Evolutionary conservation across 257 asterid species (phyloP), one percentile per base, ranked within the genome.

Genomic region (Ocimum tenuiflorum): DNA sequence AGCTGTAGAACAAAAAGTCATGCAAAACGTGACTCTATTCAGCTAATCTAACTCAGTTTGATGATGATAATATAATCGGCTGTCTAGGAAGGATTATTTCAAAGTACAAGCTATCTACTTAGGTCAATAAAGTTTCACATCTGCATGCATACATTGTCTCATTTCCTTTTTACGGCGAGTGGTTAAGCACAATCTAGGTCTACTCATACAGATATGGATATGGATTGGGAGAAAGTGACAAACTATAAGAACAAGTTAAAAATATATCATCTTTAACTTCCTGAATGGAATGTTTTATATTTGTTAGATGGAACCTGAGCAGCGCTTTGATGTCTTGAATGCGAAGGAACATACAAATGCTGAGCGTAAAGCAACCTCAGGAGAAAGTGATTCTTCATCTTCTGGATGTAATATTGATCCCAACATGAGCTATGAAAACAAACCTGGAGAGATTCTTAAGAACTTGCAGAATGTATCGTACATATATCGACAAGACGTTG

Each of bases 401-500:
- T 43, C 53, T 51, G 78, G 54, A 42, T 54, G 62, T 35, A 73
- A 58, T 52, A 24, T 19, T 69, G 85, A 81, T 67, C 74, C 81
- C 52, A 70, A 68, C 63, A 45, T 52, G 52, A 64, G 67, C 63
- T 60, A 55, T 36, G 86, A 64, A 69, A 78, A 72, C 69, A 80
- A 60, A 56, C 85, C 88, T 14, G 89, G 77, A 23, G 90, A 86
- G 69, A 77, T 78, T 75, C 83, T 82, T 60, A 78, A 66, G 79
- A 83, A 83, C 79, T 65, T 85, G 54, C 81, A 83, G 75, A 79
- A 78, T 47, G 85, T 72, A 53, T 60, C 87, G 12, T 81, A 86
- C 79, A 80, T 94, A 56, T 91, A 90, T 52, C 82, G 99, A 73
- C 95, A 91, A 84, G 99, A 94, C 80, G 86, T 88, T 58, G 95